Percentiles rank a stretch among this genome's conserved stretches.
phyloP scores from a whole-genome alignment of 1,284 basidiomycete species.

The Heterobasidion occidentale region DNA sequence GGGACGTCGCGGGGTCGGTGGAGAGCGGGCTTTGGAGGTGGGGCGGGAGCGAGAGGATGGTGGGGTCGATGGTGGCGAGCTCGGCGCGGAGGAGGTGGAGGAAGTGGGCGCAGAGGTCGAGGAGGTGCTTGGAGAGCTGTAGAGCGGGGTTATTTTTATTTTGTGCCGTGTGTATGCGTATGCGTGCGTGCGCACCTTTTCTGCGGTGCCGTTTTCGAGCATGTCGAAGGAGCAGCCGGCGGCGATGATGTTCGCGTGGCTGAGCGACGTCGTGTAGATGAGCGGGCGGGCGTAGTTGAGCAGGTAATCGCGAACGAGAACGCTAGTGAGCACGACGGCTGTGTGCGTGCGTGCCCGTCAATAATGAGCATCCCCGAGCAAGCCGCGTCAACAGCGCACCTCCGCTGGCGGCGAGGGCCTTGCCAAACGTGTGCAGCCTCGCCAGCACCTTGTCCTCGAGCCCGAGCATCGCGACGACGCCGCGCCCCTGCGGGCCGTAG shows the following conservation, averaged over 20 bases:
- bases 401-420: constrained; percentile 68
- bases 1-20: constrained; percentile 7
- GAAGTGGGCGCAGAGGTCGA: constrained; percentile 31
- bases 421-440: constrained; percentile 64
- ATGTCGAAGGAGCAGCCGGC: constrained; percentile 70
- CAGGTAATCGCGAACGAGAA: constrained; percentile 74
- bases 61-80: constrained; percentile 30
- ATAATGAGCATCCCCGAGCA: no score
- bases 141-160: no score
- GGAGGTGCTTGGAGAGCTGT: constrained; percentile 36
- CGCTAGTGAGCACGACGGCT: constrained; percentile 77
- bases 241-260: constrained; percentile 68
- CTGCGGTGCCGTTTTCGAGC: constrained; percentile 60
- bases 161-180: no score
- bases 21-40: constrained; percentile 22
- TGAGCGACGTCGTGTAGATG: constrained; percentile 83
- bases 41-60: constrained; percentile 34
- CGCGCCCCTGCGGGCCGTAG: constrained; percentile 75
- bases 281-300: constrained; percentile 91
- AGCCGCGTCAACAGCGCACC: constrained; percentile 52
- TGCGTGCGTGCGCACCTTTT: constrained; percentile 33
- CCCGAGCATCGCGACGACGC: constrained; percentile 56
- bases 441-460: constrained; percentile 57
- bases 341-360: no score
- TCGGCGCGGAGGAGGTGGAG: constrained; percentile 25